A percentile compares a stretch with the other conserved stretches of the same genome.
Evolutionary conservation across 495 filamentous ascomycete genomes (phyloP).

Genomic region (Friedmanniomyces endolithicus): DNA sequence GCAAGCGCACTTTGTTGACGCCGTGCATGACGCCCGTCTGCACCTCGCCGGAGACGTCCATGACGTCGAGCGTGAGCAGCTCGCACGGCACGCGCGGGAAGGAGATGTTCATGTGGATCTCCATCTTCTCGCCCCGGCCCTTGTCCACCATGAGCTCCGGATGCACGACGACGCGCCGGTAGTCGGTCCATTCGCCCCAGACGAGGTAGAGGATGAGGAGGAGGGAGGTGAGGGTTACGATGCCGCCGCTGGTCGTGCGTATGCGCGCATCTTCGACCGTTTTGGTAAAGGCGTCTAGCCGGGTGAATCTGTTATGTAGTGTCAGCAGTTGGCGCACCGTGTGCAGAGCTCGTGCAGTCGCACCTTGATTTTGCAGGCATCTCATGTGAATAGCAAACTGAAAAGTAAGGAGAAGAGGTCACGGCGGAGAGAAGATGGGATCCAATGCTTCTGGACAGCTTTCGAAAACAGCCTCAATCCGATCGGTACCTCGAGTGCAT

Average conservation of each 20-base stretch:
- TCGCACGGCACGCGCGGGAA: conserved; percentile 93
- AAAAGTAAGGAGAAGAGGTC: background rate
- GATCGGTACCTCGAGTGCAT: too few relatives aligned
- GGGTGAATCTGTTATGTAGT: conserved; percentile 63
- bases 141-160: conserved; percentile 95
- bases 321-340: too few relatives aligned
- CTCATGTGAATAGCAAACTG: background rate
- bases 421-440: background rate
- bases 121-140: conserved; percentile 92
- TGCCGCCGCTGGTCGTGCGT: conserved; percentile 90
- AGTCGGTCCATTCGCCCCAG: conserved; percentile 93
- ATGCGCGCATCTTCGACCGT: conserved; percentile 96
- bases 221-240: conserved; percentile 83
- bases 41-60: conserved; percentile 96
- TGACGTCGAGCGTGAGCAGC: conserved; percentile 89
- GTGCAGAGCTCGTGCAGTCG: too few relatives aligned
- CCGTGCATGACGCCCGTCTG: conserved; percentile 89
- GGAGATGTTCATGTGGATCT: conserved; percentile 95
- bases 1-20: conserved; percentile 74
- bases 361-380: background rate
- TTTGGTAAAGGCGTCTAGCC: conserved; percentile 96
- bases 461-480: background rate
- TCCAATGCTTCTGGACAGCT: background rate
- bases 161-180: conserved; percentile 70
- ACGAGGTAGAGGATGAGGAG: conserved; percentile 76